Evolutionary conservation across 2,329 filamentous ascomycete genomes (phyloP), one percentile per base, ranked within the genome.

Genomic region (Neobulgaria alba): DNA sequence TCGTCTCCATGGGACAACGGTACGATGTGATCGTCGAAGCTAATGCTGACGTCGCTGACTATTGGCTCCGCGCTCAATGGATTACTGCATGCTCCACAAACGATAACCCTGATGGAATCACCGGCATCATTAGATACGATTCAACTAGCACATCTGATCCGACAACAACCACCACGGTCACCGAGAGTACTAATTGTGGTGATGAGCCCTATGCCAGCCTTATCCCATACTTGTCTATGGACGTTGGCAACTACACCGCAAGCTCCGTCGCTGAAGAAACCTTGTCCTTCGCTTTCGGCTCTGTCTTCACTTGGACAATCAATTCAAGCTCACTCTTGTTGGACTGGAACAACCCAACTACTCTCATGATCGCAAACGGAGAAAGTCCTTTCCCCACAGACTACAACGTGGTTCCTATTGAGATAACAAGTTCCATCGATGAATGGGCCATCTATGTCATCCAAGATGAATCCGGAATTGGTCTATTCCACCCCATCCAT

Each of bases 61-160:
- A 74, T 55, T 79, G 79, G 52, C 66, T 72, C 2, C 67, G 73
- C 38, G 66, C 68, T 42, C 61, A 59, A 2, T 56, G 52, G 51
- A 42, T 67, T 36, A 73, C 71, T 3, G 52, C 75, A 1, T 82
- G 79, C 0, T 72, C 69, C 2, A 65, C 82, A 33, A 69, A 81
- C 33, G 52, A 63, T 4, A 68, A 79, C 35, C 65, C 81, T 49
- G 64, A 63, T 1, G 60, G 62, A 54, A 45, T 65, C 61, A 57
- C 60, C 36, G 46, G 56, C 57, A 50, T 67, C 9, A 55, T 69
- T 34, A 62, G 64, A 43, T 69, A 68, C 12, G 48, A 66, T 5
- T 50, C 59, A 14, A 56, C 46, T 29, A 59, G 60, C 30, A 60
- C 57, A 15, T 47, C 54, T 10, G 46, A 59, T 29, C 59, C 60